These are phyloP conservation scores for Hypoxylon subgilvum DNA, from an alignment of 495 filamentous ascomycete species.

Conservation along the genomic window DNA sequence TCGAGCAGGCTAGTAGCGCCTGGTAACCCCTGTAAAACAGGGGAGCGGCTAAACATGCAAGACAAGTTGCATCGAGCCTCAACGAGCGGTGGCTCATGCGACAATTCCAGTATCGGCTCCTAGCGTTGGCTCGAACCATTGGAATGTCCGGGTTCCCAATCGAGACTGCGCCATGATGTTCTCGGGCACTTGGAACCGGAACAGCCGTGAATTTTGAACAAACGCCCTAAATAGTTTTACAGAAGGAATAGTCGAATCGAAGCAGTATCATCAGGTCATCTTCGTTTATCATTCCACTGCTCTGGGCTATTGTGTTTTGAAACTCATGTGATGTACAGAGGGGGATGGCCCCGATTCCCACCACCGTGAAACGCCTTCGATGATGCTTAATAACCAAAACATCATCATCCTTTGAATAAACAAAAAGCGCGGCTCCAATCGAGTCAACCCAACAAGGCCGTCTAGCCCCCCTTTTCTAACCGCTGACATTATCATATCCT, in stretches of 20 bases:
- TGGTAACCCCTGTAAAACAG: slow-evolving; percentile 32
- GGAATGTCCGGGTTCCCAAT: slow-evolving; percentile 18
- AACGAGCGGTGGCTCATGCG: slow-evolving; percentile 33
- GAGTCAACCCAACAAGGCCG: slow-evolving; percentile 5
- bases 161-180: background rate
- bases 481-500: slow-evolving; percentile 11
- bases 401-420: slow-evolving; percentile 23
- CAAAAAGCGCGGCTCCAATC: slow-evolving; percentile 10
- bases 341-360: slow-evolving; percentile 16
- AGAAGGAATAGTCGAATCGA: background rate
- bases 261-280: slow-evolving; percentile 3
- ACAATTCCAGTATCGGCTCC: slow-evolving; percentile 31
- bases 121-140: slow-evolving; percentile 11
- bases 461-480: background rate
- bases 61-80: slow-evolving; percentile 33
- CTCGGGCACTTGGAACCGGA: background rate
- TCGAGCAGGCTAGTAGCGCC: background rate
- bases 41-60: slow-evolving; percentile 16
- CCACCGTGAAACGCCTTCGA: slow-evolving; percentile 20
- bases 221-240: background rate
- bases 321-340: slow-evolving; percentile 17
- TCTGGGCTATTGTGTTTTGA: background rate
- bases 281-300: slow-evolving; percentile 16
- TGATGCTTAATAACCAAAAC: slow-evolving; percentile 25
- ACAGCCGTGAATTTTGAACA: background rate